Conservation (phyloP, 805 yeast species). For the Myxozyma kluyveri region DNA sequence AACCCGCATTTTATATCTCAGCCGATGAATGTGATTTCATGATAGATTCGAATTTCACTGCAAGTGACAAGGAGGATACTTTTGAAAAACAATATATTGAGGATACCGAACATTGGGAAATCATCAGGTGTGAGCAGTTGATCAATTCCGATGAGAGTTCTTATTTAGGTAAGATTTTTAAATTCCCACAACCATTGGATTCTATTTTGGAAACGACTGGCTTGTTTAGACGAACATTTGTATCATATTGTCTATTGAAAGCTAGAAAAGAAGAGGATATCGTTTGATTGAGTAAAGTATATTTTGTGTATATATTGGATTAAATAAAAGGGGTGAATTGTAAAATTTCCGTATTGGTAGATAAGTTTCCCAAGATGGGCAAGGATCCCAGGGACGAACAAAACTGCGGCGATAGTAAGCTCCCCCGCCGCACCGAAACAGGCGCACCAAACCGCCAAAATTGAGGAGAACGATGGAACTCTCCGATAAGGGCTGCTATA, state of each 20-base stretch:
- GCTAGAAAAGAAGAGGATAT: background rate
- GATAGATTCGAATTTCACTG: conserved; percentile 48
- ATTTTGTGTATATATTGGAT: no score
- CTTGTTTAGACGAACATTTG: conserved; percentile 11
- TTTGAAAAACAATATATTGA: conserved; percentile 14
- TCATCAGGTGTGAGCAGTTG: conserved; percentile 9
- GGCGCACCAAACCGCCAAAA: no score
- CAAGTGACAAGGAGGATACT: conserved; percentile 6
- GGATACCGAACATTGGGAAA: conserved; percentile 19
- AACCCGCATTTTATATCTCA: conserved; percentile 52
- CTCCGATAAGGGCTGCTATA: no score
- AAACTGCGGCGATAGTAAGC: no score
- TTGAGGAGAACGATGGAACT: no score
- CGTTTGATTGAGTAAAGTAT: no score
- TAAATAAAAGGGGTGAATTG: no score
- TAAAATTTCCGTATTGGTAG: no score
- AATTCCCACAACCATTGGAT: conserved; percentile 19
- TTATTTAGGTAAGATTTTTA: conserved; percentile 19
- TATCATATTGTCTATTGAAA: conserved; percentile 18
- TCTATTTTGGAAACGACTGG: conserved; percentile 2
- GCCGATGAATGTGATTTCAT: conserved; percentile 59
- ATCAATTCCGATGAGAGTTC: conserved; percentile 18
- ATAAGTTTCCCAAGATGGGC: no score
- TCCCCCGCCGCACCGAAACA: no score
- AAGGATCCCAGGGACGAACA: no score